Evolutionary conservation across 371 early-diverging fungal genomes (phyloP).

Genomic region (Dichotomocladium elegans): DNA sequence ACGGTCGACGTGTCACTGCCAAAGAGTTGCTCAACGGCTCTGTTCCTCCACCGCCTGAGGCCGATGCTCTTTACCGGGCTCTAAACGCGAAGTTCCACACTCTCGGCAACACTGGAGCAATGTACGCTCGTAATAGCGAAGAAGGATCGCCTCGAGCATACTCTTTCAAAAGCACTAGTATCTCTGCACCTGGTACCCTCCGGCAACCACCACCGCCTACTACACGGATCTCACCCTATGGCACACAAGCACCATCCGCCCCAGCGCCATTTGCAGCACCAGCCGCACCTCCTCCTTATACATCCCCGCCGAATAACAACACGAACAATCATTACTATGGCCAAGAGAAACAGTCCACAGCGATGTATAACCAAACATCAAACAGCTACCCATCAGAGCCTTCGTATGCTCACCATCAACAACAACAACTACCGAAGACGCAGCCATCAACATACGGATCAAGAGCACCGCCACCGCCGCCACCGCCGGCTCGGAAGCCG

Average conservation of each 20-base stretch:
- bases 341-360: constrained; percentile 1
- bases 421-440: neutral
- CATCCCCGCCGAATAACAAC: neutral
- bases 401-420: neutral
- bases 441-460: neutral
- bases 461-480: constrained; percentile 18
- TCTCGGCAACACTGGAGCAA: constrained; percentile 12
- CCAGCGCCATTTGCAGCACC: neutral
- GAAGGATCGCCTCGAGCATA: constrained; percentile 3
- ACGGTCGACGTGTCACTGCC: constrained; percentile 73
- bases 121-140: constrained; percentile 17
- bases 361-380: too few species aligned
- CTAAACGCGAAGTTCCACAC: constrained; percentile 41
- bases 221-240: neutral
- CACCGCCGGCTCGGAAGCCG: constrained; percentile 36
- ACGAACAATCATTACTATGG: neutral
- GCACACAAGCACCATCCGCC: neutral
- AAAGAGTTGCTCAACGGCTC: constrained; percentile 77
- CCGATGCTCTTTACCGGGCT: constrained; percentile 77
- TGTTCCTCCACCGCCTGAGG: constrained; percentile 77
- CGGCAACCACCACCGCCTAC: constrained; percentile 6
- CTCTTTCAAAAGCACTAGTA: constrained; percentile 9
- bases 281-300: neutral
- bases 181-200: constrained; percentile 14
- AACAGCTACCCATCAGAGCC: too few species aligned